A percentile compares a stretch with the other conserved stretches of the same genome.
phyloP scores from a whole-genome alignment of 2,329 filamentous ascomycete species.

The Colletotrichum sp. region DNA sequence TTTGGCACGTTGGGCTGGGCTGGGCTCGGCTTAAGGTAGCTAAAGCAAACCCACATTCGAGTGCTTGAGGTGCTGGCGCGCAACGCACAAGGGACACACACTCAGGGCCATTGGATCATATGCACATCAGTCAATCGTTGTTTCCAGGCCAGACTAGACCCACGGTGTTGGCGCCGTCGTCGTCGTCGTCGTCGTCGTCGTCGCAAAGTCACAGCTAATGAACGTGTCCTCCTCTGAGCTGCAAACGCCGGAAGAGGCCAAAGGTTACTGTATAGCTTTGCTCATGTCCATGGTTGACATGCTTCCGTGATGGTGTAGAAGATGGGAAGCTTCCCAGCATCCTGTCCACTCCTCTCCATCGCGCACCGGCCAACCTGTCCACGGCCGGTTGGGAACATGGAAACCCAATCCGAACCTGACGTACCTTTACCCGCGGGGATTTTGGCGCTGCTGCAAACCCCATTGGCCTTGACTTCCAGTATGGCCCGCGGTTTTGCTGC shows the following conservation, averaged over 20 bases:
- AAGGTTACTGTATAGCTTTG: not conserved
- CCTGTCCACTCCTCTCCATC: not conserved
- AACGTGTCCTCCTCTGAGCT: not conserved
- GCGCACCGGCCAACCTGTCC: not conserved
- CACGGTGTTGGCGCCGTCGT: not conserved
- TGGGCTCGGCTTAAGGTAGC: conserved; percentile 5
- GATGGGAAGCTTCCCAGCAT: not conserved
- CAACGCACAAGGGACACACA: not conserved
- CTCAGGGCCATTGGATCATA: not conserved
- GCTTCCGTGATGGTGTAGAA: not conserved
- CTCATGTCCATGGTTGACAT: not conserved
- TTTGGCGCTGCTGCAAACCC: not conserved
- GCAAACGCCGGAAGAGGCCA: not conserved
- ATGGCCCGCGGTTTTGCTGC: not conserved
- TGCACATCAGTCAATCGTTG: not conserved
- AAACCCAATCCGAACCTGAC: conserved; percentile 1
- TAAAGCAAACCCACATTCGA: not conserved
- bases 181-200: not conserved
- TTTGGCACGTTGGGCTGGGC: conserved; percentile 2
- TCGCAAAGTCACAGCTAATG: not conserved
- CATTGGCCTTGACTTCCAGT: not conserved
- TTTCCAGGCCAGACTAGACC: not conserved
- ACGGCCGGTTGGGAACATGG: not conserved
- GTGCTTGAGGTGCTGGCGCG: not conserved
- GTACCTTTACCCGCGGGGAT: not conserved